Conservation (phyloP, 305 asterid genomes). For the Striga hermonthica region DNA sequence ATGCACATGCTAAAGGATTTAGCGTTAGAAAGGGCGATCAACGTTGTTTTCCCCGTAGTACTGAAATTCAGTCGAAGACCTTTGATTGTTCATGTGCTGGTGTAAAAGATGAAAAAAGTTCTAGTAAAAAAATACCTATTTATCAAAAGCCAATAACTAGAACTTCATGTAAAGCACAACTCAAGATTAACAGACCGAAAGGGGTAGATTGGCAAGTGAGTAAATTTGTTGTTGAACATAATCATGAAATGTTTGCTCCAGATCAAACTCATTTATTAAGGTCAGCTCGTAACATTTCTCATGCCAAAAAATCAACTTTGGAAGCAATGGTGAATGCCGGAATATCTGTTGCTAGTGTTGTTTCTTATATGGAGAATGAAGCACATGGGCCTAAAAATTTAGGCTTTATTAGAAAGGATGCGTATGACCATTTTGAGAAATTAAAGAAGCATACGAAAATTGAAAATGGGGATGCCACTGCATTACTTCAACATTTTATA, state of each 20-base stretch:
- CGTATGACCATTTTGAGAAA: background rate
- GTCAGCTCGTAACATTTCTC: background rate
- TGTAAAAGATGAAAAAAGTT: background rate
- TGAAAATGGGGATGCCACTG: conserved; percentile 5
- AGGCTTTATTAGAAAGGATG: no score
- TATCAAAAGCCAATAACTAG: background rate
- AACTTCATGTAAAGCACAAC: background rate
- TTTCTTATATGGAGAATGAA: no score
- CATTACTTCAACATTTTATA: background rate
- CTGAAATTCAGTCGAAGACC: background rate
- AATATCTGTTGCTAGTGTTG: no score
- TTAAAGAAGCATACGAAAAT: background rate
- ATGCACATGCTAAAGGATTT: background rate
- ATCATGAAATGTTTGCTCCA: background rate
- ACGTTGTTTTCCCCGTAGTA: background rate
- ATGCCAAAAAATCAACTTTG: no score
- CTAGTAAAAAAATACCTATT: background rate
- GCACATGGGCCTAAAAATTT: no score
- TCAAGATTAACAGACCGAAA: background rate
- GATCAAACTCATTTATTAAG: background rate
- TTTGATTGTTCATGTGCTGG: background rate
- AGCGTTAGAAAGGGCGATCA: background rate
- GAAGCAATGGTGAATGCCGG: no score
- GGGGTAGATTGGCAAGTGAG: background rate
- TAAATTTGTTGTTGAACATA: background rate